Conservation (phyloP, 2,329 filamentous ascomycete genomes). For the Penicillium nordicum region DNA sequence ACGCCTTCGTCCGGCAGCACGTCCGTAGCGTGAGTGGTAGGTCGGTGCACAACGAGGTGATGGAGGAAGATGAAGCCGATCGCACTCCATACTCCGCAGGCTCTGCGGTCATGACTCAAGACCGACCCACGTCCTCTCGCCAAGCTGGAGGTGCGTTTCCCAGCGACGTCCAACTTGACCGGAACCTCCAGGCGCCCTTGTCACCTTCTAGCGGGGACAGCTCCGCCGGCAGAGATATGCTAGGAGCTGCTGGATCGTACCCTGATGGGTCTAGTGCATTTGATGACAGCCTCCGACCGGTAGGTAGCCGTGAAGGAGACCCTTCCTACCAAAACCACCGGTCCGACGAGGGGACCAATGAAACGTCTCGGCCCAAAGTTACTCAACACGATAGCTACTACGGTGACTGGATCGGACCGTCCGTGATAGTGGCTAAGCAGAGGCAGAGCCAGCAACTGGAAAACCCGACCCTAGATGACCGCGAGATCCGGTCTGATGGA, state of each 20-base stretch:
- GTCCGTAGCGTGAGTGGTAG: conserved; percentile 70
- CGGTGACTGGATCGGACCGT: conserved; percentile 53
- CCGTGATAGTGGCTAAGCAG: conserved; percentile 31
- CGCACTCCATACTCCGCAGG: conserved; percentile 63
- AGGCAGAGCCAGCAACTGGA: conserved; percentile 17
- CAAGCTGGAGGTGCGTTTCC: conserved; percentile 95
- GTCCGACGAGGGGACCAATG: conserved; percentile 7
- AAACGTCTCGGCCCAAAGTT: conserved; percentile 12
- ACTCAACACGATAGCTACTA: conserved; percentile 43
- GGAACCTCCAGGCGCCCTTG: conserved; percentile 74
- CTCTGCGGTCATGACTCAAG: conserved; percentile 37
- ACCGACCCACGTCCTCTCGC: conserved; percentile 49
- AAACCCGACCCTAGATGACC: conserved; percentile 11
- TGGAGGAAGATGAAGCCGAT: conserved; percentile 72
- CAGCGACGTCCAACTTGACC: conserved; percentile 84
- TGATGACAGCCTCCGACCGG: conserved; percentile 35
- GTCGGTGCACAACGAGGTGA: conserved; percentile 68
- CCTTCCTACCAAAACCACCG: conserved; percentile 12
- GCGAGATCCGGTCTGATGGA: conserved; percentile 18
- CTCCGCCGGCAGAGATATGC: conserved; percentile 63
- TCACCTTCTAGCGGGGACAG: conserved; percentile 79
- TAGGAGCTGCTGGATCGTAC: conserved; percentile 57
- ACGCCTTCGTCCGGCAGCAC: conserved; percentile 79
- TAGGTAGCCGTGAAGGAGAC: conserved; percentile 18
- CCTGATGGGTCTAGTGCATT: conserved; percentile 46